phyloP scores from a whole-genome alignment of 768 basidiomycete species.

The Serendipita indica region DNA sequence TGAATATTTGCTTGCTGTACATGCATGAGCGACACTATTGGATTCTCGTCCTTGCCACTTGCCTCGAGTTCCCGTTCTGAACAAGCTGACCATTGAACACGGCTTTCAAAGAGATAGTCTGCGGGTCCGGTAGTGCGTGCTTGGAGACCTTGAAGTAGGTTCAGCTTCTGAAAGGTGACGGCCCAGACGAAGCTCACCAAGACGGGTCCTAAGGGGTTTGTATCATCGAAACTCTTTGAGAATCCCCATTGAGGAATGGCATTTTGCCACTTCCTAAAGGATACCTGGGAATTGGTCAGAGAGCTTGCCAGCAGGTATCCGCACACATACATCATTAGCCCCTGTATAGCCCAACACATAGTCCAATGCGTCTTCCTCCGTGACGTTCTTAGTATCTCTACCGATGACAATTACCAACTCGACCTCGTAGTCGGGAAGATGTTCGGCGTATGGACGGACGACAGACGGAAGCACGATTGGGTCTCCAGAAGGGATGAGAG shows the following conservation, averaged over 20 bases:
- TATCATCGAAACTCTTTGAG: slow-evolving; percentile 70
- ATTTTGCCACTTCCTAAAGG: slow-evolving; percentile 72
- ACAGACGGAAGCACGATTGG: slow-evolving; percentile 48
- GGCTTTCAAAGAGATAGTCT: slow-evolving; percentile 44
- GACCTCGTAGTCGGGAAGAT: slow-evolving; percentile 71
- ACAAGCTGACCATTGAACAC: slow-evolving; percentile 49
- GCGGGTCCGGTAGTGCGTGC: slow-evolving; percentile 53
- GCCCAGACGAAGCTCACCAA: slow-evolving; percentile 51
- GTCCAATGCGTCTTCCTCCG: slow-evolving; percentile 65
- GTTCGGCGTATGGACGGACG: slow-evolving; percentile 53
- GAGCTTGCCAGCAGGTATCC: not conserved
- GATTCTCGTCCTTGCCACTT: too few species aligned
- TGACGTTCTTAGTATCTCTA: slow-evolving; percentile 63
- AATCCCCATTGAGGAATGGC: slow-evolving; percentile 76
- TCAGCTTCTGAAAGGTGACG: too few species aligned
- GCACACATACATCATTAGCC: slow-evolving; percentile 52
- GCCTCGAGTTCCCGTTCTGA: slow-evolving; percentile 73
- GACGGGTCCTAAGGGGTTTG: slow-evolving; percentile 63
- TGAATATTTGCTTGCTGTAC: slow-evolving; percentile 66
- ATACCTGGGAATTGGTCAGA: slow-evolving; percentile 32
- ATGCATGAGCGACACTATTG: not conserved
- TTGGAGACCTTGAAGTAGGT: too few species aligned
- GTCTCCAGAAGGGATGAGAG: slow-evolving; percentile 56
- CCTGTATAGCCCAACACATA: slow-evolving; percentile 75
- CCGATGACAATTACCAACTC: slow-evolving; percentile 75